Evolutionary conservation across 1,139 yeast species (phyloP).

Genomic region (Diutina neorugosa): DNA sequence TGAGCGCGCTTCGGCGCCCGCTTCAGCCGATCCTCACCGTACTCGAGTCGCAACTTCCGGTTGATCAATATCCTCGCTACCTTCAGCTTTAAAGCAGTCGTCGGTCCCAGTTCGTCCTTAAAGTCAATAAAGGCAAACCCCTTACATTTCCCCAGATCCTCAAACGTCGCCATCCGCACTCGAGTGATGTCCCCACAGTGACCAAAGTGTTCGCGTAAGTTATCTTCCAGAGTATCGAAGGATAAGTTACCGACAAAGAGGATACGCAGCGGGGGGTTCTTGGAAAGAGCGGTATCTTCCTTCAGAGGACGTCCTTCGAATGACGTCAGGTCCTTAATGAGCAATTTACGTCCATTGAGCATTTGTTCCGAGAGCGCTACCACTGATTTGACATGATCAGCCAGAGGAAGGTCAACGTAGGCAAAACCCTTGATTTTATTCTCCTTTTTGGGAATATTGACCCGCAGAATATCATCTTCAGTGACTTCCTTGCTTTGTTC

Average conservation of each 20-base stretch:
- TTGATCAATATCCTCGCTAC: constrained; percentile 55
- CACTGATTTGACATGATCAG: constrained; percentile 51
- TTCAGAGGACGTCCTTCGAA: constrained; percentile 81
- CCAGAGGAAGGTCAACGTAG: constrained; percentile 68
- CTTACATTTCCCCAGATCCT: constrained; percentile 91
- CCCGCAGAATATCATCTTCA: constrained; percentile 41
- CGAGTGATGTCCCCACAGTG: constrained; percentile 70
- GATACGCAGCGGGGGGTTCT: constrained; percentile 81
- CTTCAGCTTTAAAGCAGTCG: constrained; percentile 69
- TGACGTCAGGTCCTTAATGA: constrained; percentile 71
- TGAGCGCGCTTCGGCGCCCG: neutral
- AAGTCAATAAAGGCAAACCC: constrained; percentile 94
- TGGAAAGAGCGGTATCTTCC: constrained; percentile 36
- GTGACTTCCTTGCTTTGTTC: constrained; percentile 21
- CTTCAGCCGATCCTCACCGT: constrained; percentile 74
- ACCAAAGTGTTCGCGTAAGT: constrained; percentile 63
- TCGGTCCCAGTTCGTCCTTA: constrained; percentile 67
- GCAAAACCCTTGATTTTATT: constrained; percentile 78
- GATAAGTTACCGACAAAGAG: constrained; percentile 88
- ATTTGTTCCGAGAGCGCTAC: constrained; percentile 57
- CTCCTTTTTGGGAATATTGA: constrained; percentile 55
- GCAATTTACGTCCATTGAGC: constrained; percentile 73
- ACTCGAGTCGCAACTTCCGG: constrained; percentile 76
- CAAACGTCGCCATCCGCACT: constrained; percentile 93
- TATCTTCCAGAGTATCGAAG: constrained; percentile 81